Base-by-base conservation (phyloP, 106 monocot genomes). In the Dendrobium huoshanense region DNA sequence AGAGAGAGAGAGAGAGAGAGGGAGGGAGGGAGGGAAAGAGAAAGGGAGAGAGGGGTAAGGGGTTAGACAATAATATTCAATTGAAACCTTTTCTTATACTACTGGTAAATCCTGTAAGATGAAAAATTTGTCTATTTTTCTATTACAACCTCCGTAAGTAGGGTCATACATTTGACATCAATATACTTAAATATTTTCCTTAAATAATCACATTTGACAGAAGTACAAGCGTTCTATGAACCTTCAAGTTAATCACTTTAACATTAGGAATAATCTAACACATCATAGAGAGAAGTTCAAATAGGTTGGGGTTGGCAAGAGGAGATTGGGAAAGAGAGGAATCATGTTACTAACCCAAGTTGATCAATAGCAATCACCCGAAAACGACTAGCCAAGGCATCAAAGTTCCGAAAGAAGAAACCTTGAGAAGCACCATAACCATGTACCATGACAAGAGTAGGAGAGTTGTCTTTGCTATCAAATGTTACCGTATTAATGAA, bases 381-480 rank as follows among this genome's bases (percentile, higher is more conserved):
- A 75, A 94, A 96, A 75, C 72, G 91, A 73, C 70, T 84, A 31
- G 96, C 88, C 68, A 96, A 85, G 42, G 92, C 92, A 87, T 96
- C 96, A 88, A 94, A 96, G 79, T 96, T 94, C 44, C 94, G 85
- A 70, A 92, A 96, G 78, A 96, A 96, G 86, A 96, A 96, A 20
- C 94, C 96, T 80, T 94, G 92, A 75, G 96, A 96, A 83, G 96
- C 96, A 85, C 90, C 96, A 86, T 96, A 96, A 11, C 96, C 96
- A 87, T 96, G 96, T 75, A 96, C 87, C 96, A 96, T 90, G 33
- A 96, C 90, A 80, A 94, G 87, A 13, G 93, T 96, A 25, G 96
- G 93, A 25, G 92, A 83, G 75, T 79, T 75, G 9, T 87, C 89
- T 31, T 87, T 85, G 85, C 94, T 90, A 73, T 92, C 92, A 86